Evolutionary conservation across 495 filamentous ascomycete species (phyloP).

Genomic region (Aspergillus avenaceus): DNA sequence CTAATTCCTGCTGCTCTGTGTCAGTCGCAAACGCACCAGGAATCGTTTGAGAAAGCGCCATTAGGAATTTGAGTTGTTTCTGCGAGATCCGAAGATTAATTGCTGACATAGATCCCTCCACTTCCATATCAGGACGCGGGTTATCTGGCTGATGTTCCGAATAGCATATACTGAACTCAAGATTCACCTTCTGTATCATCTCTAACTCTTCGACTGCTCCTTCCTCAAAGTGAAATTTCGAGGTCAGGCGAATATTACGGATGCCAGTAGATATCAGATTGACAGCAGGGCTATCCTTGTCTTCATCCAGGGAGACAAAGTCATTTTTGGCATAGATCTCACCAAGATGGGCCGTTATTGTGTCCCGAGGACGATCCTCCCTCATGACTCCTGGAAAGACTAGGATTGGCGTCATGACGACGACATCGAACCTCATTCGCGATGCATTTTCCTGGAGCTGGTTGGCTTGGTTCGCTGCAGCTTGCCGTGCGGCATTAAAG

Average conservation of each 20-base stretch:
- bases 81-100: constrained; percentile 88
- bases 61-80: constrained; percentile 80
- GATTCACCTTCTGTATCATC: constrained; percentile 92
- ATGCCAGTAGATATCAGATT: constrained; percentile 92
- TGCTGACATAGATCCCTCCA: constrained; percentile 85
- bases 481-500: constrained; percentile 93
- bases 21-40: constrained; percentile 83
- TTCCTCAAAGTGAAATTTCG: constrained; percentile 76
- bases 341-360: constrained; percentile 87
- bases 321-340: constrained; percentile 96
- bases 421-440: constrained; percentile 88
- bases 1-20: constrained; percentile 60
- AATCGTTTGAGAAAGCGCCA: constrained; percentile 80
- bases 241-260: constrained; percentile 84
- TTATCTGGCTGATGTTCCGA: constrained; percentile 74
- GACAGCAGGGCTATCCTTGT: constrained; percentile 63
- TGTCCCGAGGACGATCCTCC: constrained; percentile 64
- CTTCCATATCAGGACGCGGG: constrained; percentile 85
- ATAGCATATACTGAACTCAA: constrained; percentile 87
- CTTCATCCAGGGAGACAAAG: constrained; percentile 77
- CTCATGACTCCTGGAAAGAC: constrained; percentile 78
- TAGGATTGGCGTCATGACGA: constrained; percentile 90
- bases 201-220: constrained; percentile 79
- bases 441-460: constrained; percentile 86
- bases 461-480: constrained; percentile 89